Conservation (phyloP, 108 stramenopile genomes). For the Bacterosira constricta region DNA sequence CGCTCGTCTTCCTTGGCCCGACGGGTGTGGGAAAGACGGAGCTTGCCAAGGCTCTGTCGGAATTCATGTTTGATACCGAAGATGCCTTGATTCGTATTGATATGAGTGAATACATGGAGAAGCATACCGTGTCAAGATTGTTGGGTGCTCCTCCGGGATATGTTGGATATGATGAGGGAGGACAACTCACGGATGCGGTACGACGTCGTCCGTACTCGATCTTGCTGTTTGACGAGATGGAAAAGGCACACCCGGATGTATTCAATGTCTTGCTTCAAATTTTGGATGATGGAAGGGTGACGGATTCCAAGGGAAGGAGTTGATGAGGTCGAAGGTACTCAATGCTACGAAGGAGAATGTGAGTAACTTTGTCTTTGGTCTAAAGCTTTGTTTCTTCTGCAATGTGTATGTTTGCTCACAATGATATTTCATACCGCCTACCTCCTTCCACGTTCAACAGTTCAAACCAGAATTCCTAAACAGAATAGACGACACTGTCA, state of each 20-base stretch:
- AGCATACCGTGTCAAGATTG: slow-evolving; percentile 91
- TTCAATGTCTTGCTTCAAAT: slow-evolving; percentile 98
- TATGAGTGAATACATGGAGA: slow-evolving; percentile 97
- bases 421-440: neutral
- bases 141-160: slow-evolving; percentile 97
- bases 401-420: neutral
- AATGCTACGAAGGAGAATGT: slow-evolving; percentile 79
- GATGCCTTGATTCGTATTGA: slow-evolving; percentile 95
- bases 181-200: slow-evolving; percentile 98
- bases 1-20: slow-evolving; percentile 93
- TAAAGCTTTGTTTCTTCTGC: neutral
- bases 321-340: slow-evolving; percentile 71
- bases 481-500: slow-evolving; percentile 95
- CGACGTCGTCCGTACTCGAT: slow-evolving; percentile 96
- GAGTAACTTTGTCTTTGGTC: neutral
- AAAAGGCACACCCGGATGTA: slow-evolving; percentile 99
- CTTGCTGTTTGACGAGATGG: slow-evolving; percentile 97
- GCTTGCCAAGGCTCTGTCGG: slow-evolving; percentile 90
- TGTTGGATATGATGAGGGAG: slow-evolving; percentile 98
- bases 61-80: slow-evolving; percentile 91
- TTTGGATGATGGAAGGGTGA: slow-evolving; percentile 97
- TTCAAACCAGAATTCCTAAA: slow-evolving; percentile 99
- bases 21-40: slow-evolving; percentile 94
- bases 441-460: neutral
- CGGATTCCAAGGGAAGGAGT: slow-evolving; percentile 94